These are phyloP conservation scores for Fraxinus greggii DNA, from an alignment of 305 asterid species.

Conservation along the genomic window DNA sequence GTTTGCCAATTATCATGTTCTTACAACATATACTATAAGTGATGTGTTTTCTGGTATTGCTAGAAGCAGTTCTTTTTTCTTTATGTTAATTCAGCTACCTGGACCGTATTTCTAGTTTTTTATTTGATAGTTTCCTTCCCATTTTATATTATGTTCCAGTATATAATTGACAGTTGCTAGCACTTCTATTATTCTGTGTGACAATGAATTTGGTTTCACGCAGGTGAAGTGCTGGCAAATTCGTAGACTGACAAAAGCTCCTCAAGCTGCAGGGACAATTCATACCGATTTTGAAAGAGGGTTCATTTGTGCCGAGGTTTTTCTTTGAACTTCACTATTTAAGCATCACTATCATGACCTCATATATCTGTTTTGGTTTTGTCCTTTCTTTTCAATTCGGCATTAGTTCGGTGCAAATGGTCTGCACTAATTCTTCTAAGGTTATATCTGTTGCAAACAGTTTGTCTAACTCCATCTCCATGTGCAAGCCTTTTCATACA, in stretches of 20 bases:
- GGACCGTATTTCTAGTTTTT: not conserved
- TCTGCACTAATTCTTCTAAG: not conserved
- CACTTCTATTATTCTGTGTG: not conserved
- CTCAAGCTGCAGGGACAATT: constrained; percentile 98
- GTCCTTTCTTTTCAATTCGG: not conserved
- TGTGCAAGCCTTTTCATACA: not conserved
- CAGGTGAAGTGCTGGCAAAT: constrained; percentile 99
- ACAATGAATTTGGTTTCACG: constrained; percentile 21
- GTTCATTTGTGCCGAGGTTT: constrained; percentile 93
- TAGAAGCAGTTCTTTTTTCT: not conserved
- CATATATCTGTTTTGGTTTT: not conserved
- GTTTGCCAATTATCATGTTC: not conserved
- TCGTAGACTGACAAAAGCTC: constrained; percentile 84
- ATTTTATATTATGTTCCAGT: constrained; percentile 4
- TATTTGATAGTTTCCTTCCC: not conserved
- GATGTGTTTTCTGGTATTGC: not conserved
- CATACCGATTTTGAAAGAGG: constrained; percentile 96
- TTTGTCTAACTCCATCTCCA: not conserved
- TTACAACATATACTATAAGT: not conserved
- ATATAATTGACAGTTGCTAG: not conserved
- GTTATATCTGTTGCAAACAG: not conserved
- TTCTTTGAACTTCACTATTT: not conserved
- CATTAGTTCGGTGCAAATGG: not conserved
- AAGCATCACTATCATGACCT: not conserved
- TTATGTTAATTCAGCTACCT: not conserved